These are phyloP conservation scores for Aspergillus ochraceoroseus DNA, from an alignment of 2,329 filamentous ascomycete genomes.

Conservation along the genomic window DNA sequence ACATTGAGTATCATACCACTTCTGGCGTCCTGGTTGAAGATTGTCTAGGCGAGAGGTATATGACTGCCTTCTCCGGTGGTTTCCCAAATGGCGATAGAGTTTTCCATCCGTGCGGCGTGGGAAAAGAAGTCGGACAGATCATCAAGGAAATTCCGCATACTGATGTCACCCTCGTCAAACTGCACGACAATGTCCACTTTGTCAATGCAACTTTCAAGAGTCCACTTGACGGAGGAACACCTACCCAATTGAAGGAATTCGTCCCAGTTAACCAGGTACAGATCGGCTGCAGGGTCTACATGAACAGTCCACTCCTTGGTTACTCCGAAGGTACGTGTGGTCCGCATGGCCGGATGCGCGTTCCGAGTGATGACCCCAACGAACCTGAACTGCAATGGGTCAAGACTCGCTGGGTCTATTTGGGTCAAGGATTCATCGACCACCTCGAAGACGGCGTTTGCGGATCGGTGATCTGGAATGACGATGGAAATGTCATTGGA, in stretches of 20 bases:
- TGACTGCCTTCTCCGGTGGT: slow-evolving; percentile 1
- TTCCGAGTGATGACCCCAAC: slow-evolving; percentile 1
- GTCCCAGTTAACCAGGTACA: neutral
- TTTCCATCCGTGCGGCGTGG: neutral
- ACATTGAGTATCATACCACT: neutral
- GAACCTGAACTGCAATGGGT: neutral
- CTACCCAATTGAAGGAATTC: neutral
- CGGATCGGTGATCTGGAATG: slow-evolving; percentile 1
- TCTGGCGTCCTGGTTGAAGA: slow-evolving; percentile 3
- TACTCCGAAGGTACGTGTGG: slow-evolving; percentile 4
- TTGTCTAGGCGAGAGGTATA: neutral
- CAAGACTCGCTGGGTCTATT: neutral
- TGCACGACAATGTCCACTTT: neutral
- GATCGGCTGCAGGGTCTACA: neutral
- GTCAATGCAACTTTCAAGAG: neutral
- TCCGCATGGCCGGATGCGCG: neutral
- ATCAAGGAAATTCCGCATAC: slow-evolving; percentile 1
- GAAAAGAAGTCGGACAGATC: slow-evolving; percentile 1
- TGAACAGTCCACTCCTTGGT: slow-evolving; percentile 1
- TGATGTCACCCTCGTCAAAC: neutral
- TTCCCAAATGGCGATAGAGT: slow-evolving; percentile 2
- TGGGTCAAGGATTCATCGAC: slow-evolving; percentile 1
- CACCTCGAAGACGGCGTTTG: neutral
- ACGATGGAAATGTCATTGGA: neutral
- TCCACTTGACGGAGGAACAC: neutral